These are phyloP conservation scores for Monarda citriodora DNA, from an alignment of 305 asterid genomes.

Conservation along the genomic window DNA sequence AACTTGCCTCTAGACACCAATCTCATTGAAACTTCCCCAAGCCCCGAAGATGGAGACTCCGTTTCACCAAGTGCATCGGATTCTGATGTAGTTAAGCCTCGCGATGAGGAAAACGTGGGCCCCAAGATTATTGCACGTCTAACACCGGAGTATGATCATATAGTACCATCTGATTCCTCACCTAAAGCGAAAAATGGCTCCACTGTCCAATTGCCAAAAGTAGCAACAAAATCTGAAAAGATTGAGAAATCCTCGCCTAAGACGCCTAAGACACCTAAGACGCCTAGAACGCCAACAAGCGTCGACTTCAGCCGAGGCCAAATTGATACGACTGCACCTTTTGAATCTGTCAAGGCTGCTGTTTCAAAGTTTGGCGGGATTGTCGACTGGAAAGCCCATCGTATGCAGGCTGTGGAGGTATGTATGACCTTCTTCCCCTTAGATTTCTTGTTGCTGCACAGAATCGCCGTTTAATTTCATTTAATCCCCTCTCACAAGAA, in stretches of 20 bases:
- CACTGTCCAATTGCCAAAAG: conserved; percentile 23
- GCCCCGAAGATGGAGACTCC: conserved; percentile 20
- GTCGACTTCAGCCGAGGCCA: conserved; percentile 37
- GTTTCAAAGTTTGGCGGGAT: conserved; percentile 99
- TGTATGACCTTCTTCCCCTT: conserved; percentile 35
- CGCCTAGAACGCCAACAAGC: neutral
- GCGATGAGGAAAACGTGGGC: conserved; percentile 25
- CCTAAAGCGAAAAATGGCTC: conserved; percentile 33
- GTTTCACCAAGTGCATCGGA: conserved; percentile 18
- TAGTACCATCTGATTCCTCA: conserved; percentile 32
- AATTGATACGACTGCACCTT: conserved; percentile 83
- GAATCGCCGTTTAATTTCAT: too few relatives aligned
- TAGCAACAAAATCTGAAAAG: conserved; percentile 26
- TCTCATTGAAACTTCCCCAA: conserved; percentile 22
- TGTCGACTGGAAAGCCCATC: conserved; percentile 99
- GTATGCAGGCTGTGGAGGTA: conserved; percentile 93
- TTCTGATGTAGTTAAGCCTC: conserved; percentile 15
- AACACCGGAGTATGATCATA: conserved; percentile 28
- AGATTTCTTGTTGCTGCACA: too few relatives aligned
- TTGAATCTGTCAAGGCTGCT: conserved; percentile 97
- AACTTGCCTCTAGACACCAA: conserved; percentile 23
- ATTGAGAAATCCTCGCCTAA: conserved; percentile 26
- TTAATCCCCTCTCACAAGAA: too few relatives aligned
- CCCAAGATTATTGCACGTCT: conserved; percentile 26
- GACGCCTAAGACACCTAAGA: conserved; percentile 1